Evolutionary conservation across 2,329 filamentous ascomycete genomes (phyloP).

Genomic region (Didymella pomorum): DNA sequence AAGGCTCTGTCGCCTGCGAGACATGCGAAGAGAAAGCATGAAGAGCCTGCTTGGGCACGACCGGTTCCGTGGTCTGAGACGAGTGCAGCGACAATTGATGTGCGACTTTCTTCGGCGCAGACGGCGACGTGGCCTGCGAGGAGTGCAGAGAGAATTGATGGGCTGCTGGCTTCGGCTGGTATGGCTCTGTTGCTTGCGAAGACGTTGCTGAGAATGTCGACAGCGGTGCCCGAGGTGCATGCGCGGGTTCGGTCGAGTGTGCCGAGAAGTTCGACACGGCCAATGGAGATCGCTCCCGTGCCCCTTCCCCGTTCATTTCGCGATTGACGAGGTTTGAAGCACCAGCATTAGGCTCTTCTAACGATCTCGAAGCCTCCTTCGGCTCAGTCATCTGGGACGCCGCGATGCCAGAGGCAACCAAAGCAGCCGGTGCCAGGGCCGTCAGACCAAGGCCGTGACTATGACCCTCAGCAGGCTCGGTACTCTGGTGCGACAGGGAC

Average conservation of each 20-base stretch:
- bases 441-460: constrained; percentile 22
- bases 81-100: constrained; percentile 26
- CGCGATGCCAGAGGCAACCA: constrained; percentile 40
- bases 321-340: neutral
- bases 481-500: constrained; percentile 38
- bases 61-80: constrained; percentile 30
- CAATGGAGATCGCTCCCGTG: constrained; percentile 22
- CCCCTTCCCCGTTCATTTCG: neutral
- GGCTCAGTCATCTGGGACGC: constrained; percentile 41
- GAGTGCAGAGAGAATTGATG: constrained; percentile 23
- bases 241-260: constrained; percentile 39
- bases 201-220: constrained; percentile 35
- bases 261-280: constrained; percentile 39
- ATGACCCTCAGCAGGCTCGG: constrained; percentile 36
- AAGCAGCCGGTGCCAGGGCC: constrained; percentile 25
- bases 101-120: constrained; percentile 1
- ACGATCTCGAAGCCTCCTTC: constrained; percentile 7
- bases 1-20: constrained; percentile 19
- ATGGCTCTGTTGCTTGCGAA: constrained; percentile 40
- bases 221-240: constrained; percentile 24
- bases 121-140: constrained; percentile 34
- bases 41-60: constrained; percentile 10
- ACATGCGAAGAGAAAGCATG: constrained; percentile 24
- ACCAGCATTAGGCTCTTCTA: neutral
- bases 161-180: constrained; percentile 5